Evolutionary conservation across 2,329 filamentous ascomycete species (phyloP).

Genomic region (Metarhizium album): DNA sequence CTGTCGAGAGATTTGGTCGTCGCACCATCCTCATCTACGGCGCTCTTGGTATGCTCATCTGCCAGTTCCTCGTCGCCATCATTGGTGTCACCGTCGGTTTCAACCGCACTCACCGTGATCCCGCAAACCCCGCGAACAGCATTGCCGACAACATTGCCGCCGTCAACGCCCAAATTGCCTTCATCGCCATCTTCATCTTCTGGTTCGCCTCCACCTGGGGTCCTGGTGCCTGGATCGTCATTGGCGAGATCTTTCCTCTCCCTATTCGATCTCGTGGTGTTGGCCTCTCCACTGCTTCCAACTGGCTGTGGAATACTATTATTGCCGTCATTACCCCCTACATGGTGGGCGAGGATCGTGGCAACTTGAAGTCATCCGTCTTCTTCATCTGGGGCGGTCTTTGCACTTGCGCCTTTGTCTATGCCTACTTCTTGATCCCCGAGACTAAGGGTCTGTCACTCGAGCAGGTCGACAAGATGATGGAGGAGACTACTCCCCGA

Average conservation of each 20-base stretch:
- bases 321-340: constrained; percentile 62
- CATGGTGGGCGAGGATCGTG: constrained; percentile 50
- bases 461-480: constrained; percentile 77
- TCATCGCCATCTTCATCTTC: constrained; percentile 89
- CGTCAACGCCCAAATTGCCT: constrained; percentile 64
- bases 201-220: constrained; percentile 89
- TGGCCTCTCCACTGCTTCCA: constrained; percentile 74
- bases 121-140: constrained; percentile 23
- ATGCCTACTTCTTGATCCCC: constrained; percentile 63
- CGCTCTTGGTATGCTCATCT: constrained; percentile 71
- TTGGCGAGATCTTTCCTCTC: constrained; percentile 84
- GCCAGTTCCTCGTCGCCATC: constrained; percentile 80
- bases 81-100: constrained; percentile 53
- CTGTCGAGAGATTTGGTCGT: constrained; percentile 72
- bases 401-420: constrained; percentile 48
- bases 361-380: constrained; percentile 57
- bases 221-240: constrained; percentile 69
- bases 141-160: constrained; percentile 45
- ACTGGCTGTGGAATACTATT: constrained; percentile 84
- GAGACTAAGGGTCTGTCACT: constrained; percentile 69
- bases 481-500: constrained; percentile 73
- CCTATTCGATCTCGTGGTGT: constrained; percentile 84
- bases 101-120: constrained; percentile 37
- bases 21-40: constrained; percentile 70
- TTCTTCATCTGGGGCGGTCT: constrained; percentile 69